These are phyloP conservation scores for Verbena officinalis DNA, from an alignment of 257 asterid genomes.

Conservation along the genomic window DNA sequence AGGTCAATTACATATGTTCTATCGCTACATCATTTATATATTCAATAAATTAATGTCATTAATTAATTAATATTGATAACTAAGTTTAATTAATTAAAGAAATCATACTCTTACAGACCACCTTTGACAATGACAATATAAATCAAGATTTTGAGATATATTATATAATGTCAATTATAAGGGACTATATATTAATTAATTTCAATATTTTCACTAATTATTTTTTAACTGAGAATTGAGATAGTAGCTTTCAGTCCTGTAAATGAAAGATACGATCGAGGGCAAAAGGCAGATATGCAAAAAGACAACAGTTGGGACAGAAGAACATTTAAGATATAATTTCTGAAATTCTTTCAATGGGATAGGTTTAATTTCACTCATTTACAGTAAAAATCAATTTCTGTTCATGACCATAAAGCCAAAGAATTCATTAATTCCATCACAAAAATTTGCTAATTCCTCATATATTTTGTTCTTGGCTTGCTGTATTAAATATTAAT, in stretches of 20 bases:
- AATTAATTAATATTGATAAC: background rate
- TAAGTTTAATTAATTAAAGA: background rate
- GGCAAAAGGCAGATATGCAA: slow-evolving; percentile 1
- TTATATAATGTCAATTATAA: too few relatives aligned
- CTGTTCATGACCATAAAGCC: background rate
- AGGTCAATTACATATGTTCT: background rate
- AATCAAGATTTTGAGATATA: background rate
- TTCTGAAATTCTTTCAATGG: background rate
- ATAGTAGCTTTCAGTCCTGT: slow-evolving; percentile 25
- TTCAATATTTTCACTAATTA: background rate
- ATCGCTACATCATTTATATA: background rate
- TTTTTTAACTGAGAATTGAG: background rate
- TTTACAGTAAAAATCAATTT: background rate
- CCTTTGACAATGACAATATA: background rate
- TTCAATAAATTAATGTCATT: background rate
- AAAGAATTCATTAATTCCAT: background rate
- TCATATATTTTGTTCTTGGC: background rate
- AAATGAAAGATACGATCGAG: slow-evolving; percentile 16
- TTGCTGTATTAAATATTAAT: too few relatives aligned
- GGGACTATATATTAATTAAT: background rate
- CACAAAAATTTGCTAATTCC: background rate
- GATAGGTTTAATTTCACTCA: background rate
- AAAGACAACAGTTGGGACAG: slow-evolving; percentile 14
- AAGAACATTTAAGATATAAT: background rate
- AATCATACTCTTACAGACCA: slow-evolving; percentile 1